phyloP scores from a whole-genome alignment of 192 early-diverging fungal species.

The Physocladia obscura region DNA sequence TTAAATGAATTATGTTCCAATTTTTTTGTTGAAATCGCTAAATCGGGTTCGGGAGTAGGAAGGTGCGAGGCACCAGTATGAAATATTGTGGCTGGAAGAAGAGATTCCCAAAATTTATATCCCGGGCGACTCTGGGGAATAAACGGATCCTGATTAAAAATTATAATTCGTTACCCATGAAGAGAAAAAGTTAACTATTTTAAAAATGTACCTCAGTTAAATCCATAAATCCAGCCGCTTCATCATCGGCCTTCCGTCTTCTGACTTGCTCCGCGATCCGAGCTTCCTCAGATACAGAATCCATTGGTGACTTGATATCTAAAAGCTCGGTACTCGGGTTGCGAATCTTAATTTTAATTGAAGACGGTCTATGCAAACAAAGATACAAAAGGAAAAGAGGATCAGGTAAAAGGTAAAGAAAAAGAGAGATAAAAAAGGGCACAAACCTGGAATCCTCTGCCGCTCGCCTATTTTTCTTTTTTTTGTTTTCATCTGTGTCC shows the following conservation, averaged over 20 bases:
- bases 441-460: slow-evolving; percentile 44
- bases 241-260: slow-evolving; percentile 56
- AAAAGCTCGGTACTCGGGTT: slow-evolving; percentile 30
- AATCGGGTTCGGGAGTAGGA: not conserved
- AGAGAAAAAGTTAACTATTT: not conserved
- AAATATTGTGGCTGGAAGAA: not conserved
- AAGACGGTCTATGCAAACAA: slow-evolving; percentile 7
- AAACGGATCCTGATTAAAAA: not conserved
- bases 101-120: not conserved
- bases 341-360: slow-evolving; percentile 27
- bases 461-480: slow-evolving; percentile 40
- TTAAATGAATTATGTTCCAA: not conserved
- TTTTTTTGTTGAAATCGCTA: not conserved
- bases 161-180: not conserved
- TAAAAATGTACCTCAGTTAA: slow-evolving; percentile 74
- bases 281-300: slow-evolving; percentile 40
- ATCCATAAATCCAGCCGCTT: slow-evolving; percentile 62
- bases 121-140: not conserved
- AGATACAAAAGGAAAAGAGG: not conserved
- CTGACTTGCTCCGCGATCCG: slow-evolving; percentile 58
- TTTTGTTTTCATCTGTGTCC: slow-evolving; percentile 53
- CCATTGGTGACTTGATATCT: slow-evolving; percentile 5
- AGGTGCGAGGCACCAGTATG: not conserved
- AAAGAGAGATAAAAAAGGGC: not conserved
- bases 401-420: not conserved